These are phyloP conservation scores for Thermoascus crustaceus DNA, from an alignment of 2,329 filamentous ascomycete species.

Conservation along the genomic window DNA sequence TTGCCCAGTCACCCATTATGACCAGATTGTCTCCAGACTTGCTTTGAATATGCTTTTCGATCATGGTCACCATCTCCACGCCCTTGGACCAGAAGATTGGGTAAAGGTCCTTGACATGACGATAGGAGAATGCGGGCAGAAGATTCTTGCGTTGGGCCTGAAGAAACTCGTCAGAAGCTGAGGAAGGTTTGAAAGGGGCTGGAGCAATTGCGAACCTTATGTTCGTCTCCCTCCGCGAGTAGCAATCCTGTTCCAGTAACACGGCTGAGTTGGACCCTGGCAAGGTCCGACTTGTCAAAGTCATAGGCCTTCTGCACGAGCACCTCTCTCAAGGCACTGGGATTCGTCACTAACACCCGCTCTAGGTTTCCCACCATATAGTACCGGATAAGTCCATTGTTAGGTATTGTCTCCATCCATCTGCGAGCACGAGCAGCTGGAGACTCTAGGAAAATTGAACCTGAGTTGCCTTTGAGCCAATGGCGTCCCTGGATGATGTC, in stretches of 20 bases:
- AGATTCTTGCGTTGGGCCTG: slow-evolving; percentile 63
- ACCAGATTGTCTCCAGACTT: slow-evolving; percentile 36
- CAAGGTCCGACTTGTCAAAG: slow-evolving; percentile 54
- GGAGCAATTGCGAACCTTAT: slow-evolving; percentile 47
- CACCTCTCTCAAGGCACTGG: slow-evolving; percentile 62
- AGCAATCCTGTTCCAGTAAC: slow-evolving; percentile 43
- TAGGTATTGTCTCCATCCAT: slow-evolving; percentile 54
- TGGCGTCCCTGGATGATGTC: slow-evolving; percentile 23
- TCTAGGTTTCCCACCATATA: slow-evolving; percentile 55
- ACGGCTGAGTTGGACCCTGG: slow-evolving; percentile 34
- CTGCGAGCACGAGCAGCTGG: slow-evolving; percentile 30
- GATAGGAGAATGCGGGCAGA: slow-evolving; percentile 75
- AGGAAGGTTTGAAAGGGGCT: neutral
- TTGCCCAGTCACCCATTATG: slow-evolving; percentile 56
- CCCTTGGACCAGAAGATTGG: slow-evolving; percentile 77
- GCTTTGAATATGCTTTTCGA: slow-evolving; percentile 39
- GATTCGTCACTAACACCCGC: slow-evolving; percentile 52
- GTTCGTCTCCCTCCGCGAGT: slow-evolving; percentile 82
- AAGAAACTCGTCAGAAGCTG: slow-evolving; percentile 2
- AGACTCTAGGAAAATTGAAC: slow-evolving; percentile 27
- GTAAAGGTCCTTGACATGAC: slow-evolving; percentile 77
- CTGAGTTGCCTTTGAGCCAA: slow-evolving; percentile 41
- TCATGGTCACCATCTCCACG: slow-evolving; percentile 55
- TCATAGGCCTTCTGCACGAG: slow-evolving; percentile 62
- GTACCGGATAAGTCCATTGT: slow-evolving; percentile 63